Conservation (phyloP, 2,329 filamentous ascomycete species). For the Pseudohalonectria lignicola region DNA sequence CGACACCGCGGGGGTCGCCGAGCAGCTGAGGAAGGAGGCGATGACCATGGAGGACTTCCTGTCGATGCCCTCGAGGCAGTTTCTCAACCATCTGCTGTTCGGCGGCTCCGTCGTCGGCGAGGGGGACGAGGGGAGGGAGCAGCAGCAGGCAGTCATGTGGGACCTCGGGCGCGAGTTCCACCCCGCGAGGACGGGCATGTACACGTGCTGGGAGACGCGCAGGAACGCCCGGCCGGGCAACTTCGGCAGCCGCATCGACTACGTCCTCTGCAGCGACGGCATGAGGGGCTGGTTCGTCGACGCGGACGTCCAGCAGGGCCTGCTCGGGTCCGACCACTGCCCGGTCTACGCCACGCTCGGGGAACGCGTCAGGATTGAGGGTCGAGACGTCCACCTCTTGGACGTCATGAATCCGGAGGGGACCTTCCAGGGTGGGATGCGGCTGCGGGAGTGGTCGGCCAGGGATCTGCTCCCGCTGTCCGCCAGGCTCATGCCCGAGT, state of each 20-base stretch:
- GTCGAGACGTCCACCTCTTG: slow-evolving; percentile 38
- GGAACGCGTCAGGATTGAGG: slow-evolving; percentile 42
- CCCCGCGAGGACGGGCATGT: slow-evolving; percentile 76
- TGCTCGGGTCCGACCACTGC: slow-evolving; percentile 94
- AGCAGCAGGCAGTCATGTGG: slow-evolving; percentile 53
- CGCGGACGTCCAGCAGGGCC: slow-evolving; percentile 82
- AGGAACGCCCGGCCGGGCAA: slow-evolving; percentile 94
- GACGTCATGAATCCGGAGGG: slow-evolving; percentile 72
- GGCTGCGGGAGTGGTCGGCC: slow-evolving; percentile 53
- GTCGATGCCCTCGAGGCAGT: slow-evolving; percentile 56
- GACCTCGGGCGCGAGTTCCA: slow-evolving; percentile 80
- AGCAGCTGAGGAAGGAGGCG: slow-evolving; percentile 60
- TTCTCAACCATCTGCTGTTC: slow-evolving; percentile 80
- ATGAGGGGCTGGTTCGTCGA: slow-evolving; percentile 73
- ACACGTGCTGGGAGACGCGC: slow-evolving; percentile 92
- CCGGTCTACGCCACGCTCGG: slow-evolving; percentile 74
- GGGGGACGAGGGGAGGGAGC: slow-evolving; percentile 58
- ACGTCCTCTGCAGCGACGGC: slow-evolving; percentile 70
- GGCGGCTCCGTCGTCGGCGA: slow-evolving; percentile 50
- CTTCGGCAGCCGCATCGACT: slow-evolving; percentile 87
- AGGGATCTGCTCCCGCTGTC: slow-evolving; percentile 65
- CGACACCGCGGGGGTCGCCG: slow-evolving; percentile 66
- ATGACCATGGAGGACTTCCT: slow-evolving; percentile 63
- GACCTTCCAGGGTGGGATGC: slow-evolving; percentile 57
- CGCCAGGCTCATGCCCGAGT: slow-evolving; percentile 77